These are phyloP conservation scores for Cryptosporidium canis DNA, from an alignment of 169 alveolate species.

Conservation along the genomic window DNA sequence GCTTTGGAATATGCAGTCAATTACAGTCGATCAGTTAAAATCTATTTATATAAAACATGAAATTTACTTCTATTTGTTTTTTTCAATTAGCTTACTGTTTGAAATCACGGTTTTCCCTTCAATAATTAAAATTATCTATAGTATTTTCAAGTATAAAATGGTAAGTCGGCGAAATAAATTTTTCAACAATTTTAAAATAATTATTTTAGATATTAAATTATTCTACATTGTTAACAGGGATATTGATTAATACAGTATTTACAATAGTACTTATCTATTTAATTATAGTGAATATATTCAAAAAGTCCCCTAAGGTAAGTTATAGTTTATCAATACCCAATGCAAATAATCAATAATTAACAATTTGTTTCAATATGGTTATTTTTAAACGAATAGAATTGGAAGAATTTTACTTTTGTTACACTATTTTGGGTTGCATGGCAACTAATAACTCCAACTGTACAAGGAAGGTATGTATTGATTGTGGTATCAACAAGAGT, in stretches of 20 bases:
- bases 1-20: conserved; percentile 32
- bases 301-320: conserved; percentile 32
- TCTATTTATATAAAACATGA: conserved; percentile 62
- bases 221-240: conserved; percentile 17
- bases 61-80: conserved; percentile 52
- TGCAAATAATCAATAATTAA: not conserved
- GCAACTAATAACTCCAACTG: conserved; percentile 65
- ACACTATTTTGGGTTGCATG: conserved; percentile 57
- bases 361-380: not conserved
- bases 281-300: not conserved
- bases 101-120: conserved; percentile 47
- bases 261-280: not conserved
- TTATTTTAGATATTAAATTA: not conserved
- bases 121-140: not conserved
- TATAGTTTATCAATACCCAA: not conserved
- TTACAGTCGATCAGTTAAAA: conserved; percentile 46
- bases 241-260: conserved; percentile 8
- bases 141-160: conserved; percentile 34
- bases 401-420: conserved; percentile 31
- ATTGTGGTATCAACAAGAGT: conserved; percentile 53
- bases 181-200: not conserved
- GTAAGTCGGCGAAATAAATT: conserved; percentile 17
- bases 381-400: not conserved
- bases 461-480: conserved; percentile 57
- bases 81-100: conserved; percentile 27